Evolutionary conservation across 2,329 filamentous ascomycete genomes (phyloP).

Genomic region (Pseudocercospora fijiensis): DNA sequence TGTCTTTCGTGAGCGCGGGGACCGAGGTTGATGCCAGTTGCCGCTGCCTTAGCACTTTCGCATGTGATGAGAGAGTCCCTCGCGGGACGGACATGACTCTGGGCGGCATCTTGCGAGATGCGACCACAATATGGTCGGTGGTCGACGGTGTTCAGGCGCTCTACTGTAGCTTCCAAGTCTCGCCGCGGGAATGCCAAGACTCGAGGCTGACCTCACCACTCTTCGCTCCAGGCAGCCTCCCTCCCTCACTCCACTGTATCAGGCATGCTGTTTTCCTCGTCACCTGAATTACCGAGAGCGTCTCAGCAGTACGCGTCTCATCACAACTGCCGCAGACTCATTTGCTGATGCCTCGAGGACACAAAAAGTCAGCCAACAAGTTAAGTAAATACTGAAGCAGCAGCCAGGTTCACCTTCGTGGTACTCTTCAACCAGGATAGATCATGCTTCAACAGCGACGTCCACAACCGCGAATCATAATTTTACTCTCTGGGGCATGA

Average conservation of each 20-base stretch:
- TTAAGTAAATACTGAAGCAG: not conserved
- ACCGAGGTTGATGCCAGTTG: conserved; percentile 15
- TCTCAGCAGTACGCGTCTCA: not conserved
- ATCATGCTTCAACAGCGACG: not conserved
- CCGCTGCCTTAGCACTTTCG: conserved; percentile 18
- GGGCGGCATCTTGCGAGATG: conserved; percentile 16
- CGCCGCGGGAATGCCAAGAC: not conserved
- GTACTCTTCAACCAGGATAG: not conserved
- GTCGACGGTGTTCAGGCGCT: not conserved
- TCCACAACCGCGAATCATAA: not conserved
- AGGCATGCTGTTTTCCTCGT: not conserved
- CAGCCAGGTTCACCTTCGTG: not conserved
- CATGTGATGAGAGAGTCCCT: conserved; percentile 18
- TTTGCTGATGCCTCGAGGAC: not conserved
- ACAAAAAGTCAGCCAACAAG: not conserved
- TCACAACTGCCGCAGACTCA: not conserved
- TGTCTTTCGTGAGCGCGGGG: conserved; percentile 6
- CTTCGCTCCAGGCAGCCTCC: not conserved
- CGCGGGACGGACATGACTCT: conserved; percentile 15
- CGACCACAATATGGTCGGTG: not conserved
- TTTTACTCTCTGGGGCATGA: not conserved
- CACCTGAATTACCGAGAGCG: not conserved
- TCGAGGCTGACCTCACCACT: not conserved
- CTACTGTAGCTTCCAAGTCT: not conserved
- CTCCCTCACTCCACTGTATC: not conserved